A percentile compares a stretch with the other conserved stretches of the same genome.
Conservation (phyloP, 176 grass and related monocot genomes). For the Zizania latifolia region DNA sequence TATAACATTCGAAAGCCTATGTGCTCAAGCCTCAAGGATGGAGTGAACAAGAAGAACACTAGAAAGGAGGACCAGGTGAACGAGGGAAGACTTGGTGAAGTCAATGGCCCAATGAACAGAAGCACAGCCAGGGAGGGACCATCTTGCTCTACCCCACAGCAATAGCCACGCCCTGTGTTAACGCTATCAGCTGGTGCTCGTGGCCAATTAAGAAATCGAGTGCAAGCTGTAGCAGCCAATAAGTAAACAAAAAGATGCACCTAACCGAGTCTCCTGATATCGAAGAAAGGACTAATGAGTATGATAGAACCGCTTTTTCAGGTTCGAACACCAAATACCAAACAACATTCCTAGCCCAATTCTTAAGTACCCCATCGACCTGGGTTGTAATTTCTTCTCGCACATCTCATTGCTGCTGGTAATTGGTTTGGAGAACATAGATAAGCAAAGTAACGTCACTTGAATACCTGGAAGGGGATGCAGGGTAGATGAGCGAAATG, state of each 20-base stretch:
- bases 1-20: neutral
- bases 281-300: too few relatives aligned
- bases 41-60: neutral
- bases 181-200: neutral
- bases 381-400: neutral
- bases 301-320: too few relatives aligned
- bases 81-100: neutral
- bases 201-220: neutral
- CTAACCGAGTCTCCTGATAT: too few relatives aligned
- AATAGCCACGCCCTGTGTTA: neutral
- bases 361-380: neutral
- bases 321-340: too few relatives aligned
- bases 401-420: neutral
- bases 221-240: neutral
- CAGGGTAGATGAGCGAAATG: neutral
- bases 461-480: neutral
- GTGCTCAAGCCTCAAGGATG: neutral
- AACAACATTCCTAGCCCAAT: too few relatives aligned
- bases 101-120: neutral
- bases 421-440: neutral
- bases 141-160: neutral
- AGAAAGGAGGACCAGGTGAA: neutral
- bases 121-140: neutral
- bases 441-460: neutral
- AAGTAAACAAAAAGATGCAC: neutral